phyloP scores from a whole-genome alignment of 2,329 filamentous ascomycete species.

The Huntiella savannae region DNA sequence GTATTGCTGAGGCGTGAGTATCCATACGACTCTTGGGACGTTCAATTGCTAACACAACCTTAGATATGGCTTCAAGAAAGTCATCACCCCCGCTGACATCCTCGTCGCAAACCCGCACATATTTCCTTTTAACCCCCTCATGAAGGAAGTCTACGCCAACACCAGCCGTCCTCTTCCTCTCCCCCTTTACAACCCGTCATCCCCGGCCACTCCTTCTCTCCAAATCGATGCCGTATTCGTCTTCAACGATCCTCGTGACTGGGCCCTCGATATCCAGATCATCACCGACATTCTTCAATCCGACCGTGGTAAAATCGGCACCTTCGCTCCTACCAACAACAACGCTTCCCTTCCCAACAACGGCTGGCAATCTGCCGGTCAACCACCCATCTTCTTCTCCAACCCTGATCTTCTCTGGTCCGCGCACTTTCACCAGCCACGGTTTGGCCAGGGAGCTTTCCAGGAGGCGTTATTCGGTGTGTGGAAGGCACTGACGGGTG shows the following conservation, averaged over 20 bases:
- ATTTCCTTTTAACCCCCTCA: slow-evolving; percentile 64
- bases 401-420: slow-evolving; percentile 88
- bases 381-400: slow-evolving; percentile 69
- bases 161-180: slow-evolving; percentile 38
- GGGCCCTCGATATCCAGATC: slow-evolving; percentile 76
- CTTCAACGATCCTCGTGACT: slow-evolving; percentile 91
- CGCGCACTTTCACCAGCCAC: slow-evolving; percentile 62
- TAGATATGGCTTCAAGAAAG: slow-evolving; percentile 55
- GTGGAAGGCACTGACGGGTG: slow-evolving; percentile 54
- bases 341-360: slow-evolving; percentile 42
- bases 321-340: slow-evolving; percentile 55
- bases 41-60: slow-evolving; percentile 18
- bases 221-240: slow-evolving; percentile 84
- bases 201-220: slow-evolving; percentile 26
- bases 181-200: slow-evolving; percentile 24
- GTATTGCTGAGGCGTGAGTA: slow-evolving; percentile 47
- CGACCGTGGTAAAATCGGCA: slow-evolving; percentile 59
- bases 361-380: slow-evolving; percentile 67
- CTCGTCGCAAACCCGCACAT: slow-evolving; percentile 52
- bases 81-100: slow-evolving; percentile 75
- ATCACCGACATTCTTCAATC: slow-evolving; percentile 72
- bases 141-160: slow-evolving; percentile 39
- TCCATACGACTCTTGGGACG: background rate
- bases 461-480: slow-evolving; percentile 62
- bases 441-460: slow-evolving; percentile 84